Conservation (phyloP, 2,329 filamentous ascomycete genomes). For the Arthrobotrys conoides region DNA sequence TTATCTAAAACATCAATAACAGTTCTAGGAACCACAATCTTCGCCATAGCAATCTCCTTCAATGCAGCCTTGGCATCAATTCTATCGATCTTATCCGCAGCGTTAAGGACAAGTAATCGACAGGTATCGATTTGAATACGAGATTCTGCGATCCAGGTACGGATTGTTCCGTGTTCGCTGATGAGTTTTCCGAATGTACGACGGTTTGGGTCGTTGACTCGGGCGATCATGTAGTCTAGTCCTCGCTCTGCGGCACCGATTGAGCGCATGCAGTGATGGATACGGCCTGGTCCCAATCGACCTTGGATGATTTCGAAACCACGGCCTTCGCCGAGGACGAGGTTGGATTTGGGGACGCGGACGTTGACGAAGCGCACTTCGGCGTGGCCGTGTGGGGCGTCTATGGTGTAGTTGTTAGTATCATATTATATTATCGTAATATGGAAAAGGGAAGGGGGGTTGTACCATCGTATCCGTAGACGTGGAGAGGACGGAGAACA, state of each 20-base stretch:
- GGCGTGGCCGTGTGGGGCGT: constrained; percentile 97
- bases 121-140: constrained; percentile 95
- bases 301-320: constrained; percentile 99
- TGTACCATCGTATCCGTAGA: constrained; percentile 85
- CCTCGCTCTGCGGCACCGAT: constrained; percentile 93
- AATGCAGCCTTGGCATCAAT: constrained; percentile 89
- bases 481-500: constrained; percentile 92
- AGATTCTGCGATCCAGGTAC: constrained; percentile 93
- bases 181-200: constrained; percentile 91
- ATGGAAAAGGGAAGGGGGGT: neutral
- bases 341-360: constrained; percentile 83
- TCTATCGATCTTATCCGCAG: constrained; percentile 93
- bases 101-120: constrained; percentile 90
- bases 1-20: constrained; percentile 91
- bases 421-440: neutral
- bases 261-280: constrained; percentile 96
- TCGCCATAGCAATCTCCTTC: constrained; percentile 94
- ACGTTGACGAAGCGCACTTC: constrained; percentile 92
- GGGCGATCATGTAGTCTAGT: constrained; percentile 93
- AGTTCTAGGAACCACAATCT: constrained; percentile 87
- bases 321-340: constrained; percentile 91
- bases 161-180: constrained; percentile 89
- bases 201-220: constrained; percentile 92
- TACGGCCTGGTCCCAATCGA: constrained; percentile 92
- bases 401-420: constrained; percentile 66